phyloP scores from a whole-genome alignment of 371 early-diverging fungal genomes.

The Mortierella sp. region DNA sequence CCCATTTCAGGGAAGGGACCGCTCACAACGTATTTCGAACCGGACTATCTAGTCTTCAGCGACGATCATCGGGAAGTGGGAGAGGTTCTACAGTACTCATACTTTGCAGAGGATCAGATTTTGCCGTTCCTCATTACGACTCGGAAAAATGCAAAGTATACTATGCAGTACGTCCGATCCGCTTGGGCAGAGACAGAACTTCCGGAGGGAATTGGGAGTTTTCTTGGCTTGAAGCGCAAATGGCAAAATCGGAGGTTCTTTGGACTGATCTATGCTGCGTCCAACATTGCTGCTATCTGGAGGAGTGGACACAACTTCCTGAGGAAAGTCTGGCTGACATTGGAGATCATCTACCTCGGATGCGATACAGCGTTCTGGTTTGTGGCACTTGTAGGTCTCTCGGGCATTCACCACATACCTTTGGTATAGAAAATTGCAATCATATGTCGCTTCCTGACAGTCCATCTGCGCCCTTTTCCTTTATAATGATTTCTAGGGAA shows the following conservation, averaged over 20 bases:
- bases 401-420: no score
- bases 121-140: constrained; percentile 47
- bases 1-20: constrained; percentile 68
- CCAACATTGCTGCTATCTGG: constrained; percentile 81
- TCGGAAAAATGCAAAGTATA: constrained; percentile 16
- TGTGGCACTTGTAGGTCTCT: constrained; percentile 68
- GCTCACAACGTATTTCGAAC: constrained; percentile 85
- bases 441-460: no score
- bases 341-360: constrained; percentile 78
- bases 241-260: constrained; percentile 97
- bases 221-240: constrained; percentile 92
- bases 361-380: constrained; percentile 81
- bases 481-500: constrained; percentile 57
- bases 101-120: constrained; percentile 71
- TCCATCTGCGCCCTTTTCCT: neutral
- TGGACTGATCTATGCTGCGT: constrained; percentile 89
- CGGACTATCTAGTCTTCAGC: constrained; percentile 79
- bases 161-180: constrained; percentile 51
- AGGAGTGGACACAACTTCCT: constrained; percentile 72
- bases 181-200: constrained; percentile 55
- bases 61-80: constrained; percentile 69
- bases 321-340: constrained; percentile 72
- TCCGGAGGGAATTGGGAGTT: constrained; percentile 70
- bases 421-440: no score
- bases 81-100: constrained; percentile 67